Conservation (phyloP, 176 grass and related monocot species). For the Musa schizocarpa region DNA sequence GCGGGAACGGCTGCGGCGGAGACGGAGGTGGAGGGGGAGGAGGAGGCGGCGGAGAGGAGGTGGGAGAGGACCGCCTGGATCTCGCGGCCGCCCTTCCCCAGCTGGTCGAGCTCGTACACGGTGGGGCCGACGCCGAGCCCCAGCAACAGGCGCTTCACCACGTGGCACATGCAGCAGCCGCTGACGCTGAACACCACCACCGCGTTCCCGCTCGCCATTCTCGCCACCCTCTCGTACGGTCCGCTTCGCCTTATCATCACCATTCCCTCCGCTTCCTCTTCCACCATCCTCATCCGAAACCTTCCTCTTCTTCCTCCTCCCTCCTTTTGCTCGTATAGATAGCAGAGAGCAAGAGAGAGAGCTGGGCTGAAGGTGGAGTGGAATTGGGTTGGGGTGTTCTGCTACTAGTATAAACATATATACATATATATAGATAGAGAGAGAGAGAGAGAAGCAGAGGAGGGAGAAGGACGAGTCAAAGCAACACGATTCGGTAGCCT, state of each 20-base stretch:
- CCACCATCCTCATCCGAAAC: not conserved
- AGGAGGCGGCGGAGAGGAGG: conserved; percentile 24
- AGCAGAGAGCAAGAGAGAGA: not conserved
- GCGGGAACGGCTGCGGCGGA: conserved; percentile 25
- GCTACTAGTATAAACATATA: not conserved
- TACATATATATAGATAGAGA: not conserved
- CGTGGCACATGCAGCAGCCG: conserved; percentile 98
- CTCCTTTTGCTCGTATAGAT: too few species aligned
- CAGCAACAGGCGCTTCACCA: conserved; percentile 69
- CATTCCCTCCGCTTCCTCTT: conserved; percentile 31
- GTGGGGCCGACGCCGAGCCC: conserved; percentile 77
- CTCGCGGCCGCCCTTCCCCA: conserved; percentile 27
- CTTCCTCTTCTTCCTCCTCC: not conserved
- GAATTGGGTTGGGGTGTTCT: too few species aligned
- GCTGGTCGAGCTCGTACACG: conserved; percentile 79
- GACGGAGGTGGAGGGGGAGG: not conserved
- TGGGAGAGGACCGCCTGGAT: conserved; percentile 62
- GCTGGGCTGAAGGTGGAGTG: not conserved
- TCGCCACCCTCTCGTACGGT: conserved; percentile 54
- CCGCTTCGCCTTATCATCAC: conserved; percentile 1
- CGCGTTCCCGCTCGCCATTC: conserved; percentile 73
- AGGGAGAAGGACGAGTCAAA: conserved; percentile 34
- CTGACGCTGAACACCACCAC: conserved; percentile 90
- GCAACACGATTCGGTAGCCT: conserved; percentile 43
- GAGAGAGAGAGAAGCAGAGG: not conserved